Conservation (phyloP, 345 rosid species). For the Corchorus capsularis region DNA sequence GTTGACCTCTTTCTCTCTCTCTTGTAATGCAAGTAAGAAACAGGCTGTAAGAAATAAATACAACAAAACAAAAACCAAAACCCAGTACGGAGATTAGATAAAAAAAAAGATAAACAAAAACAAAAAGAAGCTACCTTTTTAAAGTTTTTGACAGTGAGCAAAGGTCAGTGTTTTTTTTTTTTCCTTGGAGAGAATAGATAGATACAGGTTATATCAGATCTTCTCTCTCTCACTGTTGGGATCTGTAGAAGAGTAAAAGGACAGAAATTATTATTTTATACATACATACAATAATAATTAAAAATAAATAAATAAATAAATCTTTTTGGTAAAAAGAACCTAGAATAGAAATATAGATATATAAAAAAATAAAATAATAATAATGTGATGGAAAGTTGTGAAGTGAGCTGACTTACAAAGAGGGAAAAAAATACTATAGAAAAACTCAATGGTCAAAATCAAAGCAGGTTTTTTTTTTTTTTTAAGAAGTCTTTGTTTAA, state of each 20-base stretch:
- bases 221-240: slow-evolving; percentile 25
- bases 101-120: not conserved
- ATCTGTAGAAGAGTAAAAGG: slow-evolving; percentile 29
- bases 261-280: slow-evolving; percentile 1
- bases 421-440: not conserved
- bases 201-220: slow-evolving; percentile 7
- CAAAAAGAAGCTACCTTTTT: slow-evolving; percentile 4
- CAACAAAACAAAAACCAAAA: slow-evolving; percentile 14
- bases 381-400: not conserved
- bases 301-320: not conserved
- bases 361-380: not conserved
- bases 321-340: not conserved
- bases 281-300: no score
- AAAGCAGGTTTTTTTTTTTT: not conserved
- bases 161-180: slow-evolving; percentile 8
- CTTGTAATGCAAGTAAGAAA: not conserved
- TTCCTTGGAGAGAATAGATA: not conserved
- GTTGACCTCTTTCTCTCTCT: not conserved
- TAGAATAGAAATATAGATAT: no score
- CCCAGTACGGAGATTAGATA: slow-evolving; percentile 11
- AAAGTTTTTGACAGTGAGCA: slow-evolving; percentile 20
- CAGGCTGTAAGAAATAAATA: slow-evolving; percentile 9
- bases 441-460: slow-evolving; percentile 21
- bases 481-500: not conserved
- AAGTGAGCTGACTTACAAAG: slow-evolving; percentile 23